These are phyloP conservation scores for Nicotiana tomentosiformis DNA, from an alignment of 257 asterid genomes.

Conservation along the genomic window DNA sequence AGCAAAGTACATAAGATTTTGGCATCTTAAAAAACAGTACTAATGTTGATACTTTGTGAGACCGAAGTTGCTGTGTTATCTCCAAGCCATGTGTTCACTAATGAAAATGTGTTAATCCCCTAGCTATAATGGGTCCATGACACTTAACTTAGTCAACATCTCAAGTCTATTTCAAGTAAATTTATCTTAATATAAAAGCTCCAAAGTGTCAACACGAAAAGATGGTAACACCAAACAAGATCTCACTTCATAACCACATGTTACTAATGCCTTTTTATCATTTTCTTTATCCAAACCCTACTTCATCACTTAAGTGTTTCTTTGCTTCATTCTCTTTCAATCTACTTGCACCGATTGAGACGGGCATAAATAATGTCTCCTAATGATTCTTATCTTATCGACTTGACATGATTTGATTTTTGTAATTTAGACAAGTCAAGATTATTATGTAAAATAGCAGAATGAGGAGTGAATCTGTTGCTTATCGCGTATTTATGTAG, in stretches of 20 bases:
- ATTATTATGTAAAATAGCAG: not conserved
- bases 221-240: slow-evolving; percentile 17
- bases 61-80: slow-evolving; percentile 22
- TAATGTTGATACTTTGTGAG: slow-evolving; percentile 19
- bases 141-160: slow-evolving; percentile 33
- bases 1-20: not conserved
- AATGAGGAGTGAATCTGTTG: not conserved
- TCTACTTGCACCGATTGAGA: slow-evolving; percentile 15
- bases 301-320: not conserved
- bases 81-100: slow-evolving; percentile 14
- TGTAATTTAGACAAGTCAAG: not conserved
- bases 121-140: slow-evolving; percentile 36
- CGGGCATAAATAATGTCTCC: not conserved
- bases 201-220: slow-evolving; percentile 3
- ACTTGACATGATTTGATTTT: not conserved
- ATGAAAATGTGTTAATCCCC: slow-evolving; percentile 21
- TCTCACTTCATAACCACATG: slow-evolving; percentile 35
- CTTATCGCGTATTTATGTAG: no score
- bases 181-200: not conserved
- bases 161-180: slow-evolving; percentile 23
- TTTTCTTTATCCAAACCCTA: slow-evolving; percentile 13
- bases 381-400: not conserved
- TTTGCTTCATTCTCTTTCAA: slow-evolving; percentile 7
- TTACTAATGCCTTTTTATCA: slow-evolving; percentile 16
- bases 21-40: slow-evolving; percentile 14